Conservation (phyloP, 225 moss, liverwort and hornwort species). For the Polytrichum formosum region DNA sequence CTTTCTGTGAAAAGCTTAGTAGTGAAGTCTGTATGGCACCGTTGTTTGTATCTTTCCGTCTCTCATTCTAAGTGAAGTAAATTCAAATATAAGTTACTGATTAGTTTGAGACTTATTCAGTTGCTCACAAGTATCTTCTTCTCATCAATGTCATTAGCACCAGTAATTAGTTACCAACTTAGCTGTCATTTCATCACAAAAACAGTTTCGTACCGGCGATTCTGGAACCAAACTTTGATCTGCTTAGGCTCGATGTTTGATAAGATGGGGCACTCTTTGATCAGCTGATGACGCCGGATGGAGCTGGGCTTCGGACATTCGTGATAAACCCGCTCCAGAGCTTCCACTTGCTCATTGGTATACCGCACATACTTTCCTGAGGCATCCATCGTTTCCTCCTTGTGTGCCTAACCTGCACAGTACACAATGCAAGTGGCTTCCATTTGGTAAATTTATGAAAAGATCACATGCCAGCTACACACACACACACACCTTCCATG, state of each 20-base stretch:
- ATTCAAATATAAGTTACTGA: too few relatives aligned
- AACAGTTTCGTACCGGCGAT: constrained; percentile 34
- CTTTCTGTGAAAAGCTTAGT: too few relatives aligned
- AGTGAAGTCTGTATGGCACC: too few relatives aligned
- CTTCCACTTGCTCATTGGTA: constrained; percentile 63
- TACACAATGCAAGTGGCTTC: too few relatives aligned
- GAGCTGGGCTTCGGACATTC: constrained; percentile 65
- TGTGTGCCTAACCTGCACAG: too few relatives aligned
- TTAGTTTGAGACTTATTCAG: too few relatives aligned
- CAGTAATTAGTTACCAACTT: not conserved
- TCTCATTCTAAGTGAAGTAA: too few relatives aligned
- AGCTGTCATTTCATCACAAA: not conserved
- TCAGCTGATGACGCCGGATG: constrained; percentile 55
- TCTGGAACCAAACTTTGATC: constrained; percentile 70
- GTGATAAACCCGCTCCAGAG: constrained; percentile 60
- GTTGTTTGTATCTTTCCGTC: too few relatives aligned
- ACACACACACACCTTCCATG: too few relatives aligned
- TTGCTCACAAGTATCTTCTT: too few relatives aligned
- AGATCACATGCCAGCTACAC: too few relatives aligned
- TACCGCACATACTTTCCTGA: constrained; percentile 61
- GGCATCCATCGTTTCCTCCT: constrained; percentile 42
- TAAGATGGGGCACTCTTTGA: constrained; percentile 57
- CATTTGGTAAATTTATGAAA: too few relatives aligned
- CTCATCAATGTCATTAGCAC: not conserved
- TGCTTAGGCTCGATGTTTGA: constrained; percentile 62